Conservation (phyloP, 192 early-diverging fungal genomes). For the Chytriomyces confervae region DNA sequence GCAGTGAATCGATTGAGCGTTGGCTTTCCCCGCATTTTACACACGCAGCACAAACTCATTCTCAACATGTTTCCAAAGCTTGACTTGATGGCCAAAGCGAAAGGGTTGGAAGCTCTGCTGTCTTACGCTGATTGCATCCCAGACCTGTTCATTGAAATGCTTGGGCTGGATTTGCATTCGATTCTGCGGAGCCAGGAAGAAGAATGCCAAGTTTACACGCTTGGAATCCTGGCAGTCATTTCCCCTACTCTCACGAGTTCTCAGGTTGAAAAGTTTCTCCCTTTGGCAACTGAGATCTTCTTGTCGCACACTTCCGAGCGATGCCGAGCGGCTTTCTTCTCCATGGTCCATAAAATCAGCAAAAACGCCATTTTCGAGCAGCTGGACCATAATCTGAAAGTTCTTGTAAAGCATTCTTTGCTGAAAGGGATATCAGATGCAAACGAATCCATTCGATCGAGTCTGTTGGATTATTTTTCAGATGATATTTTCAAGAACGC, state of each 20-base stretch:
- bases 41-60: slow-evolving; percentile 39
- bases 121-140: slow-evolving; percentile 51
- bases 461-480: slow-evolving; percentile 41
- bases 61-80: slow-evolving; percentile 60
- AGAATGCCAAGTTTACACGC: slow-evolving; percentile 56
- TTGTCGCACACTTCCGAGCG: slow-evolving; percentile 51
- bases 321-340: slow-evolving; percentile 50
- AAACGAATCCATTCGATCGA: slow-evolving; percentile 42
- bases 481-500: slow-evolving; percentile 22
- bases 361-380: neutral
- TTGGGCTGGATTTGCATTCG: slow-evolving; percentile 55
- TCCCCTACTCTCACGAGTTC: slow-evolving; percentile 41
- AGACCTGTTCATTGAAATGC: slow-evolving; percentile 62
- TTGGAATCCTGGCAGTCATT: slow-evolving; percentile 61
- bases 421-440: slow-evolving; percentile 49
- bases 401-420: slow-evolving; percentile 38
- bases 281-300: slow-evolving; percentile 56
- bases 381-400: neutral
- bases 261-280: slow-evolving; percentile 59
- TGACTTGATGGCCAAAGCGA: slow-evolving; percentile 47
- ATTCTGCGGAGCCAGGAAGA: slow-evolving; percentile 66
- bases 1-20: slow-evolving; percentile 48
- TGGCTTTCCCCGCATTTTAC: slow-evolving; percentile 38
- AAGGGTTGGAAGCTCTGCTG: slow-evolving; percentile 62
- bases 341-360: slow-evolving; percentile 35